Base-by-base conservation (phyloP, 2,329 filamentous ascomycete genomes). In the Monilinia aucupariae region DNA sequence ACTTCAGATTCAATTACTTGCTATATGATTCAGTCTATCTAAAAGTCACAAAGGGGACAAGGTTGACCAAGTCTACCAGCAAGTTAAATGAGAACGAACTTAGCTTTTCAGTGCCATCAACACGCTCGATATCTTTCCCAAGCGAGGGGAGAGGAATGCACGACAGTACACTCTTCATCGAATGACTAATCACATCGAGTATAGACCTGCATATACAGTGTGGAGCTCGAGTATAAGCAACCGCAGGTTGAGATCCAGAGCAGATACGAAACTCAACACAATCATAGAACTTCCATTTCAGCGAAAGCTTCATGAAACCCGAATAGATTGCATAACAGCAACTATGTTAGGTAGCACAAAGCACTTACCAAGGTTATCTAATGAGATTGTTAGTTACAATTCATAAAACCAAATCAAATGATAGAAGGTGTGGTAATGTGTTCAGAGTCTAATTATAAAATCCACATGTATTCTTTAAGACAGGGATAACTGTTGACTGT, bases 381-480 rank as follows among this genome's bases (percentile, higher is more conserved):
- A 32, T 52, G 2, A 47, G 13, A 30, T 37, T 50, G 32, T 62
- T 43, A 62, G 60, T 39, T 32, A 34, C 12, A 34, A 37, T 58
- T 50, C 52, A 58, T 30, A 37, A 58, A 10, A 32, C n/a, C 47
- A 22, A 48, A 58, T 55, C 25, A 50, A 58, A 58, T 4, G 15
- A 50, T 5, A 56, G 56, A 5, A 22, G 10, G 25, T 22, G 30
- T 62, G 43, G 30, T 32, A 41, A 20, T 58, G 41, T 58, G 34
- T 62, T 62, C 60, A 62, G 60, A 62, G 60, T 62, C 60, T 62
- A 62, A 62, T 62, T 62, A 62, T 48, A 61, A 61, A 61, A 61
- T 62, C 60, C 60, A 62, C 60, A 62, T 62, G 52, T 47, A 49
- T 49, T 34, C 54, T 48, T 62, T 62, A 62, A 62, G 60, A 62